Evolutionary conservation across 306 rosid genomes (phyloP), one percentile per base, ranked within the genome.

Genomic region (Myrica gale): DNA sequence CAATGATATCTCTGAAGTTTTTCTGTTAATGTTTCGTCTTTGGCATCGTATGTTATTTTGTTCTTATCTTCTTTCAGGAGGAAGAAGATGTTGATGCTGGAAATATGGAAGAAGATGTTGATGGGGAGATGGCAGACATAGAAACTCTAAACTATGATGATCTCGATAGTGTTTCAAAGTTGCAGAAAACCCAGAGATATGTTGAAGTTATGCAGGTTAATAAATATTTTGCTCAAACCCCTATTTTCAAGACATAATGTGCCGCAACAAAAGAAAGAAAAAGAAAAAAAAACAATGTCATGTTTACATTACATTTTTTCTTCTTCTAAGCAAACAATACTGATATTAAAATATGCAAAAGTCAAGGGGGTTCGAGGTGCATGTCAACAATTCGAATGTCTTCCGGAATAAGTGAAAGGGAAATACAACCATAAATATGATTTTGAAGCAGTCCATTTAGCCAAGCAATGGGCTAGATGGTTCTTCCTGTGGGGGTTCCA

Each of bases 71-170:
- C 23, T 79, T 76, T 32, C 71, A 92, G 95, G 95, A 70, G 72
- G 95, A 90, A 57, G 85, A 90, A 39, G 84, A 87, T 75, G 92
- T 21, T 1, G 96, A 85, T 80, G 84, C 78, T 1, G 88, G 78
- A 4, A 89, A 88, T 71, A 89, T 95, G 97, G 97, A 92, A 65
- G 98, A 95, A 84, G 99, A 92, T 87, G 75, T 92, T 52, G 97
- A 90, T 85, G 99, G 96, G 9, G 97, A 95, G 60, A 53, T 95
- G 78, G 96, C 89, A n/a, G 96, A 95, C 83, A 68, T 95, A 55
- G 99, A 92, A 68, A 90, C 80, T 73, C 92, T 95, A 55, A 90
- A 95, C 80, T 95, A 89, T 58, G 99, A 95, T 78, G 97, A 95
- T 79, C 83, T 95, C 76, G 99, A 95, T 65, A 89, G 97, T 82